Percentiles rank a stretch among this genome's conserved stretches.
These are phyloP conservation scores for Phaeosphaeriaceae sp. DNA, from an alignment of 2,329 filamentous ascomycete genomes.

Conservation along the genomic window DNA sequence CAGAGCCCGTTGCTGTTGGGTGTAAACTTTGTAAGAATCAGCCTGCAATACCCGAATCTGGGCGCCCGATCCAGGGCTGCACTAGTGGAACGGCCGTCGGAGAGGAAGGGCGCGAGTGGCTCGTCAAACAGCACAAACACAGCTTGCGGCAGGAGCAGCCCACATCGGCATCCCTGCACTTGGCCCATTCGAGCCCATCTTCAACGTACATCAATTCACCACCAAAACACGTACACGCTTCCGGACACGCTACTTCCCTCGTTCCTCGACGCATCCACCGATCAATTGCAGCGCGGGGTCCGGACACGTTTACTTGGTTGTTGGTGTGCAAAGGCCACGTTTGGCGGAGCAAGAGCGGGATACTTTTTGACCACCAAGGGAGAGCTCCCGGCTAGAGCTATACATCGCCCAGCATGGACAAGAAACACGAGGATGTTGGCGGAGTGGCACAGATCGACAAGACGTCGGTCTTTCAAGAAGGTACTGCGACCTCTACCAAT, in stretches of 20 bases:
- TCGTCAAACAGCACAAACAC: conserved; percentile 16
- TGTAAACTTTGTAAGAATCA: not conserved
- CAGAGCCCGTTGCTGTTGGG: conserved; percentile 5
- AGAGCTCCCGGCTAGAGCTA: conserved; percentile 33
- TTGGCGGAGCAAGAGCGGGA: conserved; percentile 41
- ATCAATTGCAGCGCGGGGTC: conserved; percentile 15
- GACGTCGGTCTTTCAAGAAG: conserved; percentile 98
- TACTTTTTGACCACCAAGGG: conserved; percentile 25
- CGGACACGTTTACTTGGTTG: conserved; percentile 13
- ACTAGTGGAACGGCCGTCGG: not conserved
- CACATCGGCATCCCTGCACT: conserved; percentile 45
- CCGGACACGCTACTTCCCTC: conserved; percentile 6
- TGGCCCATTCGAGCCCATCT: conserved; percentile 36
- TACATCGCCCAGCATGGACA: conserved; percentile 60
- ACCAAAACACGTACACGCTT: conserved; percentile 17
- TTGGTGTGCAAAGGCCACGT: conserved; percentile 43
- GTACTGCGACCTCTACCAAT: conserved; percentile 58
- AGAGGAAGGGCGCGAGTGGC: not conserved
- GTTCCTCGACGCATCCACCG: conserved; percentile 3
- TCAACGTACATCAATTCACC: conserved; percentile 46
- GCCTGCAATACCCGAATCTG: conserved; percentile 29
- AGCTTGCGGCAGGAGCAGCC: conserved; percentile 26
- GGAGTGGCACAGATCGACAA: conserved; percentile 96
- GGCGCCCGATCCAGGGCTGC: conserved; percentile 21
- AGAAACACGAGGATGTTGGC: conserved; percentile 98